These are phyloP conservation scores for Leishmania tarentolae DNA, from an alignment of 208 protist genomes.

Conservation along the genomic window DNA sequence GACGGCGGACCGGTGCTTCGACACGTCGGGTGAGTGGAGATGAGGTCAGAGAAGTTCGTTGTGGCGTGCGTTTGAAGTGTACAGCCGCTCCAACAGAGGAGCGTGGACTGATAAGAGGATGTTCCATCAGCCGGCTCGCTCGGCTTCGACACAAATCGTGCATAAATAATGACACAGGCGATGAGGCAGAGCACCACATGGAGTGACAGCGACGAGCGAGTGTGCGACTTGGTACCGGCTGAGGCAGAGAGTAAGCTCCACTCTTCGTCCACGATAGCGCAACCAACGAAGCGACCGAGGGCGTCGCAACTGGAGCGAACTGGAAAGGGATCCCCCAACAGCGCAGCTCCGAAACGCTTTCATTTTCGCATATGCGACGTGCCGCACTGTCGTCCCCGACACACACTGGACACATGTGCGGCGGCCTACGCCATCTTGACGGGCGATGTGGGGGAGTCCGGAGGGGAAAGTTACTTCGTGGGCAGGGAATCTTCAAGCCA, in stretches of 20 bases:
- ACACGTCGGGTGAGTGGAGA: not conserved
- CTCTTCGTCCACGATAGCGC: not conserved
- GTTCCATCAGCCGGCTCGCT: too few relatives aligned
- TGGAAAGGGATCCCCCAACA: not conserved
- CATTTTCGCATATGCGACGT: not conserved
- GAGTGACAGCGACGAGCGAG: not conserved
- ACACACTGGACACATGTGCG: not conserved
- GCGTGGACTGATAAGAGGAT: not conserved
- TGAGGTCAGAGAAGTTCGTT: not conserved
- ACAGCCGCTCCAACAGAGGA: not conserved
- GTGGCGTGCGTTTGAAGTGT: not conserved
- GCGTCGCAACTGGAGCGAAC: not conserved
- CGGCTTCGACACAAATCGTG: not conserved
- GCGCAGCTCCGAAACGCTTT: not conserved
- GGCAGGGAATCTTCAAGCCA: too few relatives aligned
- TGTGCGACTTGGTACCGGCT: not conserved
- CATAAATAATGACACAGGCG: not conserved
- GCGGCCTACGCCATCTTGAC: not conserved
- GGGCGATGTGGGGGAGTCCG: not conserved
- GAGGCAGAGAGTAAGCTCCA: not conserved
- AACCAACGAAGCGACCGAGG: not conserved
- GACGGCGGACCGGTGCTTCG: not conserved
- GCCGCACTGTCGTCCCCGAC: not conserved
- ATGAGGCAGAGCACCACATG: not conserved
- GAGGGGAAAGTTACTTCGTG: not conserved